Evolutionary conservation across 805 yeast genomes (phyloP).

Genomic region (Saturnispora serradocipensis): DNA sequence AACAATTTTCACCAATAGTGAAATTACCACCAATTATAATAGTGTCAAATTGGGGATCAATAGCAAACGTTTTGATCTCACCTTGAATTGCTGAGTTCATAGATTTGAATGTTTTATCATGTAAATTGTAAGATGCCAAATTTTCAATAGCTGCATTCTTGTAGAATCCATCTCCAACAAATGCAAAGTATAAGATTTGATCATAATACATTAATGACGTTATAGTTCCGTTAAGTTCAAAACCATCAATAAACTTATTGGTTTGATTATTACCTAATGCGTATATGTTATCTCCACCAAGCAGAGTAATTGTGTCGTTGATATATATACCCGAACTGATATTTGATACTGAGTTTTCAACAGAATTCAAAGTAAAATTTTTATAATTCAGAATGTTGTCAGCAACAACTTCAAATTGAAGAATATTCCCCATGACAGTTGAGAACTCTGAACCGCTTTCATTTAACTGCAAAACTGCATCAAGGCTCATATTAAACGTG

Average conservation of each 20-base stretch:
- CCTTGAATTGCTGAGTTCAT: slow-evolving; percentile 31
- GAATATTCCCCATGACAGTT: slow-evolving; percentile 16
- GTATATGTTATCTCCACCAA: slow-evolving; percentile 44
- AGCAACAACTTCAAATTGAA: slow-evolving; percentile 15
- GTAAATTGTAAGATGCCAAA: slow-evolving; percentile 44
- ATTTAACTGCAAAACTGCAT: slow-evolving; percentile 17
- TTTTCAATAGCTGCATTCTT: slow-evolving; percentile 30
- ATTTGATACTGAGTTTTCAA: slow-evolving; percentile 6
- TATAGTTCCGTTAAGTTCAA: slow-evolving; percentile 20
- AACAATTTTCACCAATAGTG: slow-evolving; percentile 36
- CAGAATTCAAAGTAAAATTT: background rate
- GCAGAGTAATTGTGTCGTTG: slow-evolving; percentile 40
- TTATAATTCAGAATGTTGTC: slow-evolving; percentile 8
- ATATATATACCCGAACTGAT: slow-evolving; percentile 29
- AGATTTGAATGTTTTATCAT: slow-evolving; percentile 31
- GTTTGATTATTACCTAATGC: slow-evolving; percentile 3
- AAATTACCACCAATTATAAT: slow-evolving; percentile 72
- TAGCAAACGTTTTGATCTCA: slow-evolving; percentile 32
- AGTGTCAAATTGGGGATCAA: slow-evolving; percentile 32
- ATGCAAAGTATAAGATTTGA: slow-evolving; percentile 37
- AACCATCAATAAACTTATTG: slow-evolving; percentile 1
- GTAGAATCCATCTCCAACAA: slow-evolving; percentile 29
- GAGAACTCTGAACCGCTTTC: slow-evolving; percentile 6
- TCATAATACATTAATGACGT: slow-evolving; percentile 29
- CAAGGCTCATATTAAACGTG: slow-evolving; percentile 26